phyloP scores from a whole-genome alignment of 2,329 filamentous ascomycete genomes.

The Aspergillus arachidicola region DNA sequence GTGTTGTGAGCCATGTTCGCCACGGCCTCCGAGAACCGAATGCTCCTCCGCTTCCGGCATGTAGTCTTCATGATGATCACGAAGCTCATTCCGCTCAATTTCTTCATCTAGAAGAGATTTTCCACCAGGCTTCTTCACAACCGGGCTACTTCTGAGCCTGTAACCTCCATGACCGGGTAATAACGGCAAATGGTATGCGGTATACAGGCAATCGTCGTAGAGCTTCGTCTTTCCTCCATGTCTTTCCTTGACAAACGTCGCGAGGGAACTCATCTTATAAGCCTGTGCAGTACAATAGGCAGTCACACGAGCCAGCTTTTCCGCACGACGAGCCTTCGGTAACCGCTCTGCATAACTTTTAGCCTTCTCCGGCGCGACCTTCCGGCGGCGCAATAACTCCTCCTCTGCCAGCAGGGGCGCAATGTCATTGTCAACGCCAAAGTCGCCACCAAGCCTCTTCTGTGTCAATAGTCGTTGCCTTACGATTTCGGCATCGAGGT shows the following conservation, averaged over 20 bases:
- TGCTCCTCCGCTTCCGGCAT: constrained; percentile 65
- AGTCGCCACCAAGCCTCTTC: constrained; percentile 51
- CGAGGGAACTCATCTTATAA: constrained; percentile 86
- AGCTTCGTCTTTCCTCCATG: constrained; percentile 93
- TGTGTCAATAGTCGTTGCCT: constrained; percentile 36
- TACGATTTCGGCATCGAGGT: constrained; percentile 37
- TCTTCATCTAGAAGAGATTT: constrained; percentile 92
- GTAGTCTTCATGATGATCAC: constrained; percentile 90
- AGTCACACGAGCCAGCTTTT: constrained; percentile 86
- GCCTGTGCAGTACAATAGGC: constrained; percentile 96
- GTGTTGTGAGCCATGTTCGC: constrained; percentile 20
- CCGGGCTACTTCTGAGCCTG: constrained; percentile 83
- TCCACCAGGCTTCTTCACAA: constrained; percentile 88
- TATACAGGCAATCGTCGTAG: constrained; percentile 97
- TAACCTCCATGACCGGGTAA: constrained; percentile 85
- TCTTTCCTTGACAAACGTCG: constrained; percentile 81
- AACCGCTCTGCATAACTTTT: constrained; percentile 95
- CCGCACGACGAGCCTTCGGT: constrained; percentile 82
- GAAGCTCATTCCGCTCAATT: constrained; percentile 87
- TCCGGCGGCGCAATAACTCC: constrained; percentile 60
- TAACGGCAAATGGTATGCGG: constrained; percentile 89
- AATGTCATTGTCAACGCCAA: constrained; percentile 58
- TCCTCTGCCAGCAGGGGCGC: constrained; percentile 59
- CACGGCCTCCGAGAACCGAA: constrained; percentile 42
- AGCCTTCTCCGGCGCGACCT: constrained; percentile 55